Evolutionary conservation across 148 eudicot genomes (phyloP), one percentile per base, ranked within the genome.

Genomic region (Spergularia marina): DNA sequence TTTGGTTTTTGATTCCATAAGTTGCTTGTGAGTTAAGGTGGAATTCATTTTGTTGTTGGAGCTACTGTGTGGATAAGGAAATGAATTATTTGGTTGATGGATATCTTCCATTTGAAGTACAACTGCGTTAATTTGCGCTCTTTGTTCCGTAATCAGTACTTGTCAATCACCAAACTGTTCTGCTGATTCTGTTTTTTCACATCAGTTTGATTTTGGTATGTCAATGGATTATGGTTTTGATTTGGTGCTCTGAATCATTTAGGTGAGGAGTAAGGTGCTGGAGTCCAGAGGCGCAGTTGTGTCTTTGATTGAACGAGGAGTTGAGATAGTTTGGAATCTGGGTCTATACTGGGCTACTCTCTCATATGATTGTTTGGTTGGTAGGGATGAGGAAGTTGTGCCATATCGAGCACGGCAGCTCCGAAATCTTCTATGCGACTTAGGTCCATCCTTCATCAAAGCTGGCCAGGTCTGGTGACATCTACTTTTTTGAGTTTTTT

Each of bases 401-500:
- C 99, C 99, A 18, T 89, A 85, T 76, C 91, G 99, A 71, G 99
- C 99, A 72, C 79, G 92, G 57, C 97, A 95, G 80, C 92, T 92
- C 60, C 86, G 97, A 68, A 89, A 92, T 85, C 91, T 95, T 20
- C 77, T 95, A 74, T 90, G 96, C 67, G 85, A 89, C 82, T 81
- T 95, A 79, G 98, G 98, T 20, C 98, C 98, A 70, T 92, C 98
- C 73, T 95, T 95, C 77, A 87, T 95, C 78, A 95, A 95, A 89
- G 97, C 99, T 71, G 97, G 99, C 39, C 99, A 95, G 97, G 99
- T 95, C 74, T 53, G 82, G 66, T 66, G 60, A 58, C 34, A 11
- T 36, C 59, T 39, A 25, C 54, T 21, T 54, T 61, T 74, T 10
- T 14, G 12, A 60, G 2, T 36, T 40, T 15, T 2, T 57, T 56